Evolutionary conservation across 805 yeast species (phyloP), one percentile per base, ranked within the genome.

Genomic region (Candida ponderosae): DNA sequence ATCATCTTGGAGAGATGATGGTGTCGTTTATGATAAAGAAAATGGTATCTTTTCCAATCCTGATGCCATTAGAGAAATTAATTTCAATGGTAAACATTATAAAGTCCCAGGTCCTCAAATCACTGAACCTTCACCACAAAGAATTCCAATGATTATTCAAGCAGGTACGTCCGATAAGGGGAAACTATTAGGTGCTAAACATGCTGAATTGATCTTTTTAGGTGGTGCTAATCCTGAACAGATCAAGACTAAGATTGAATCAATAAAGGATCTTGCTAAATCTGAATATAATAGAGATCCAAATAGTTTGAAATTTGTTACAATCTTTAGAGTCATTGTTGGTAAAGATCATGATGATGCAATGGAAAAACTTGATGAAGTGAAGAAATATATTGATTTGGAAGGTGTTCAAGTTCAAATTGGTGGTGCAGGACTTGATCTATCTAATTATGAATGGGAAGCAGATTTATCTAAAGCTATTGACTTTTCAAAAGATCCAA

Each of bases 131-230:
- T 53, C 68, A 7, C 66, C 64, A 5, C 70, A 65, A 40, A 55
- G 69, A 43, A 44, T 66, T 6, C 70, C 70, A 3, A 57, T 65
- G 13, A 48, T 65, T 31, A 54, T 65, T 28, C 70, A 65, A 45
- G 70, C 70, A 1, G 70, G 70, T 4, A 48, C 62, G 26, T 65
- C 70, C 5, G 45, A 54, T 14, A 54, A 51, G n/a, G 70, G 70
- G 11, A 53, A 54, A 31, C 57, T 57, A 11, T 58, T 60, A 43
- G 70, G 67, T 5, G 68, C 70, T 14, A 55, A 56, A 37, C 57
- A 63, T 44, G 70, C 68, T 2, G 70, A 65, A 40, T 57, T 53
- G 13, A 59, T 64, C 14, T 65, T 65, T 40, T 47, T 64, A n/a
- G 50, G 58, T 10, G 56, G 57, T n/a, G 50, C 55, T 33, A 51